Evolutionary conservation across 805 yeast genomes (phyloP), one percentile per base, ranked within the genome.

Genomic region (Saccharomycopsis javanensis): DNA sequence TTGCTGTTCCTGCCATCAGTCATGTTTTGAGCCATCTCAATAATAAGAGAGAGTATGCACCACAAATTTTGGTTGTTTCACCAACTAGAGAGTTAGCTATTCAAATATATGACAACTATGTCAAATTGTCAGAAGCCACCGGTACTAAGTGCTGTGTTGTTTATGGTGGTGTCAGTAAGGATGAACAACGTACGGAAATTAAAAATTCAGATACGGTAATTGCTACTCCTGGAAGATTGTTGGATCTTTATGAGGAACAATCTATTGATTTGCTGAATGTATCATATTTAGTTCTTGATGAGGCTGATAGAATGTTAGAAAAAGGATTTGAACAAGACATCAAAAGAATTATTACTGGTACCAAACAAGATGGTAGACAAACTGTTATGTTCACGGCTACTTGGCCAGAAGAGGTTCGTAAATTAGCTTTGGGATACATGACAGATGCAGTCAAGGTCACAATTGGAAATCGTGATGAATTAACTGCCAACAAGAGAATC

Each of bases 361-460:
- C 79, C 25, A 67, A 72, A 33, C 55, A 66, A 2, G 48, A 50
- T 20, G 16, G 45, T 65, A 77, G 98, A 74, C 98, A 92, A 72
- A 94, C 99, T 0, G 77, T 94, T 62, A 94, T 94, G 98, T 94
- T 94, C 73, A 92, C 99, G 8, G 99, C 99, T n/a, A 94, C 99
- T 1, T 94, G 99, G 99, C 99, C 99, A n/a, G 88, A 87, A 65
- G 96, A 92, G 73, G 98, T 94, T 35, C 84, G 98, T 68, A 95
- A 89, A 62, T 78, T 94, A 61, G 99, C 99, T 7, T 68, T 82
- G 18, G 79, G 86, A 5, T 94, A 86, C 72, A 87, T 94, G 96
- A 80, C 78, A 23, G 42, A 52, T 20, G 96, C 97, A n/a, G 88
- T 89, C 53, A 90, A 88, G 71, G 87, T 94, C 46, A 83, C 94